Percentiles rank a stretch among this genome's conserved stretches.
phyloP scores from a whole-genome alignment of 2,329 filamentous ascomycete genomes.

The Mycogone perniciosa region DNA sequence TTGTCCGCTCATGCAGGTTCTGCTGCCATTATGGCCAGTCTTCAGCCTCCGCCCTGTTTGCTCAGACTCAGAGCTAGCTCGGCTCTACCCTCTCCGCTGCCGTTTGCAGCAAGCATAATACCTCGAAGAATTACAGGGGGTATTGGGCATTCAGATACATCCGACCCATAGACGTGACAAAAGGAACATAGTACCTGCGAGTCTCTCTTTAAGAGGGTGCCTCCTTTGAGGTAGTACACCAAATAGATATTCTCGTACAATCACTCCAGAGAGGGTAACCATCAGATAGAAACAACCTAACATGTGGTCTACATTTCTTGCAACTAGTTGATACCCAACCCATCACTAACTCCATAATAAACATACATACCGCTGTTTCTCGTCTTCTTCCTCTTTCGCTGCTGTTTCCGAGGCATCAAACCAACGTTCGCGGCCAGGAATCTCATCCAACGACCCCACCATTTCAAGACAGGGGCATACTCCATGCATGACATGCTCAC shows the following conservation, averaged over 20 bases:
- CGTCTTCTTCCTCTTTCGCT: conserved; percentile 4
- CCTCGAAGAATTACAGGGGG: conserved; percentile 30
- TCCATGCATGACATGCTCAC: no score
- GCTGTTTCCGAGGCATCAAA: neutral
- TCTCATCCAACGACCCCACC: neutral
- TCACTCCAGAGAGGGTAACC: neutral
- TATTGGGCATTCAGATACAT: no score
- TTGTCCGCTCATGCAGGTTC: neutral
- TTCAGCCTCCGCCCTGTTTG: conserved; percentile 69
- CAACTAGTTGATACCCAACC: conserved; percentile 13
- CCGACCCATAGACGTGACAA: no score
- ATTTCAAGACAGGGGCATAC: neutral
- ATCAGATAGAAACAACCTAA: neutral
- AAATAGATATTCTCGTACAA: no score
- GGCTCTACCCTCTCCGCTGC: conserved; percentile 73
- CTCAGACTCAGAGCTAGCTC: conserved; percentile 68
- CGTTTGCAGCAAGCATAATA: conserved; percentile 88
- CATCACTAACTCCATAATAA: conserved; percentile 19
- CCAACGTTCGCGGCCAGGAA: neutral
- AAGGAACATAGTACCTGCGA: neutral
- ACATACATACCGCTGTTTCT: conserved; percentile 24
- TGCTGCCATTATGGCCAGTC: conserved; percentile 64
- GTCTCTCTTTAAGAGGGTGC: neutral
- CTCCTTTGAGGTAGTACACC: no score
- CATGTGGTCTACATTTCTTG: conserved; percentile 21